Conservation (phyloP, 2,329 filamentous ascomycete species). For the Ploettnerulaceae sp. region DNA sequence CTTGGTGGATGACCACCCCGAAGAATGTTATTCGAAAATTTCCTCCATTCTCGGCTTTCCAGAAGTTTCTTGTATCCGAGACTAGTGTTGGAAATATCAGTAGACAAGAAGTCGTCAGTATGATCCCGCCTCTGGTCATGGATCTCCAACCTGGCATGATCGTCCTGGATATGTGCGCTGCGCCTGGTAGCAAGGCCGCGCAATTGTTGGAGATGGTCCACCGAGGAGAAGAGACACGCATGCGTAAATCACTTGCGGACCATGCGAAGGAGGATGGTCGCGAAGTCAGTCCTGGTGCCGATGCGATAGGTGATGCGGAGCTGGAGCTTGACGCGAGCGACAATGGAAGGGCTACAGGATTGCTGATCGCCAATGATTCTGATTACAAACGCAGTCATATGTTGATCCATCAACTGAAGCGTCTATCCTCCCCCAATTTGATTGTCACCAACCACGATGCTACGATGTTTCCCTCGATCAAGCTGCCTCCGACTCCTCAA, state of each 20-base stretch:
- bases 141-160: constrained; percentile 88
- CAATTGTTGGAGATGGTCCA: constrained; percentile 95
- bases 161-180: constrained; percentile 92
- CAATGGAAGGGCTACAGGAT: constrained; percentile 80
- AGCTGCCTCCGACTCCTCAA: constrained; percentile 60
- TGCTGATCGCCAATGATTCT: constrained; percentile 91
- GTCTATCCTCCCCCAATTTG: constrained; percentile 90
- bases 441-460: constrained; percentile 98
- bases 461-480: constrained; percentile 89
- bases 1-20: constrained; percentile 96
- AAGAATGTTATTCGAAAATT: constrained; percentile 95
- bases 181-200: constrained; percentile 93
- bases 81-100: constrained; percentile 97
- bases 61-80: constrained; percentile 96
- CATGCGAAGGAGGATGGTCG: constrained; percentile 58
- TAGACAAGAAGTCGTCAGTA: constrained; percentile 95
- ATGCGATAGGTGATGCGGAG: constrained; percentile 40
- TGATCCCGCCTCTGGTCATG: constrained; percentile 95
- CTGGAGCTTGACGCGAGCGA: constrained; percentile 61
- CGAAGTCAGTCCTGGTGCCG: constrained; percentile 45
- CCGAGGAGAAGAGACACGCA: constrained; percentile 81
- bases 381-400: constrained; percentile 97
- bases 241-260: constrained; percentile 63
- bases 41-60: constrained; percentile 88
- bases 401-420: constrained; percentile 96